Base-by-base conservation (phyloP, 208 protist genomes). In the Crithidia fasciculata region DNA sequence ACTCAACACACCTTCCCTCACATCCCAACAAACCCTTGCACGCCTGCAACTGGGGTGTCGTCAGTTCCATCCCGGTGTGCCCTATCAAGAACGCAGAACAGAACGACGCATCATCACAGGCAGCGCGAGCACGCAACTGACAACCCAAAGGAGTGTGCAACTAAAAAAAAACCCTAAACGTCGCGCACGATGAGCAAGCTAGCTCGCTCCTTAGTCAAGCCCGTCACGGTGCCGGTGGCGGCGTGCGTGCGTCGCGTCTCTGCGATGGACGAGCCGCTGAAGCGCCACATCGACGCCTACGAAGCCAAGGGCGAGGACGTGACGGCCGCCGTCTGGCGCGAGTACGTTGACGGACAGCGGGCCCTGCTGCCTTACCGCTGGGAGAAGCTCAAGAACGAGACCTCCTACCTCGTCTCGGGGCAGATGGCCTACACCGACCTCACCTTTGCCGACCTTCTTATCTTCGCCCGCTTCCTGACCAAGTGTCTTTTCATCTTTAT, bases 401-500 rank as follows among this genome's bases (percentile, higher is more conserved):
- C 77, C 2, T 13, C 6, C 5, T 80, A 86, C 69, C 52, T 94
- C 44, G 39, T 58, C 15, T 81, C 69, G 2, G 87, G 85, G 0
- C 56, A 82, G 57, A 65, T 87, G 66, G 76, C 87, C 50, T 16
- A 88, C 40, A 72, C 84, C 9, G 80, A 64, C 45, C 60, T 88
- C 44, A 28, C 58, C 53, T 67, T 77, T 37, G 67, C 69, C 16
- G 85, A 92, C 55, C 5, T 88, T 37, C 37, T 94, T 15, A 50
- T 89, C n/a, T 78, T 87, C 62, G 64, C 79, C 28, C 82, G 87
- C 54, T 84, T 77, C 39, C 45, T 82, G 12, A 92, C 87, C 28
- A 92, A 89, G 69, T 91, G 85, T 67, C 78, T 94, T 13, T 83
- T 86, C 47, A 61, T 94, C n/a, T 94, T 94, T 72, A 66, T 94